Conservation (phyloP, 2,329 filamentous ascomycete genomes). For the Mycosphaerella sp. region DNA sequence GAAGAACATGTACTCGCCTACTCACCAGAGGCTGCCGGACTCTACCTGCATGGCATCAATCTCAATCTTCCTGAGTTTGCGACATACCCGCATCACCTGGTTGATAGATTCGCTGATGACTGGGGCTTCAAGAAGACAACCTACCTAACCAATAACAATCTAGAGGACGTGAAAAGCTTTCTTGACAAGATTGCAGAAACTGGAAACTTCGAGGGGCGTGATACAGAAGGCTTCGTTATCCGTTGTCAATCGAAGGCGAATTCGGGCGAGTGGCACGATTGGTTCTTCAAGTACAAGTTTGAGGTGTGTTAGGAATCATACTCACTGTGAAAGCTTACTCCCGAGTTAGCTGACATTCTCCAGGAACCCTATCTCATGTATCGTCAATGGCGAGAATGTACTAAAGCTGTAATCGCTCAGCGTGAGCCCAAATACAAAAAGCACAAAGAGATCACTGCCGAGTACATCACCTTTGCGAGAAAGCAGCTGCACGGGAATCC, state of each 20-base stretch:
- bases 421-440: conserved; percentile 74
- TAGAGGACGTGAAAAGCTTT: conserved; percentile 69
- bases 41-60: conserved; percentile 95
- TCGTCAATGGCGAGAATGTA: conserved; percentile 96
- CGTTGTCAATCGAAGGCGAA: conserved; percentile 63
- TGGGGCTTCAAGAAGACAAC: conserved; percentile 94
- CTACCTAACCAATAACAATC: conserved; percentile 68
- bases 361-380: conserved; percentile 94
- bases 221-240: conserved; percentile 95
- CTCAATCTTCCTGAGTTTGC: conserved; percentile 88
- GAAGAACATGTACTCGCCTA: conserved; percentile 97
- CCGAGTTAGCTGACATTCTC: not conserved
- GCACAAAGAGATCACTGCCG: conserved; percentile 80
- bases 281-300: conserved; percentile 99
- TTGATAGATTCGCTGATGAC: conserved; percentile 79
- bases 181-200: conserved; percentile 80
- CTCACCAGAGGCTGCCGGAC: conserved; percentile 68
- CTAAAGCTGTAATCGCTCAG: conserved; percentile 76
- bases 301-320: conserved; percentile 44
- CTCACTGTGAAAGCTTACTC: not conserved
- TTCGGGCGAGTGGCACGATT: conserved; percentile 62
- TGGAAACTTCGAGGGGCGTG: conserved; percentile 80
- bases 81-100: conserved; percentile 75
- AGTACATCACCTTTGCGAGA: conserved; percentile 79
- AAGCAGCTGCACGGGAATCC: conserved; percentile 64